These are phyloP conservation scores for Sporothrix brasiliensis DNA, from an alignment of 2,329 filamentous ascomycete species.

Conservation along the genomic window DNA sequence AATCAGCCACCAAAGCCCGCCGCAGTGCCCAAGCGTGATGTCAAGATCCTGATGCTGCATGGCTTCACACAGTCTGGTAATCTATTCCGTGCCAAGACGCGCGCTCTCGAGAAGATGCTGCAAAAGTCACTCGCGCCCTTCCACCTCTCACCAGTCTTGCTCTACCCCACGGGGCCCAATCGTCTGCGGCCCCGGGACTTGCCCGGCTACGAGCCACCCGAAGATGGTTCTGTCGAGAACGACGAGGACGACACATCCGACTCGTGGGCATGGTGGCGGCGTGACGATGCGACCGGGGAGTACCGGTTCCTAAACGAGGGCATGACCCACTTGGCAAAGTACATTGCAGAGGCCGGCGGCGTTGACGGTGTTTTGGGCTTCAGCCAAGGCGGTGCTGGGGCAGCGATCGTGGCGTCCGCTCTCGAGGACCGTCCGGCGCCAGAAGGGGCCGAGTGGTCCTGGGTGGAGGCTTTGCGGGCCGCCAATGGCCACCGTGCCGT, in stretches of 20 bases:
- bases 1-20: constrained; percentile 36
- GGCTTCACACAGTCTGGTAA: constrained; percentile 89
- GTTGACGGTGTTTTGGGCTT: constrained; percentile 82
- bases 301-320: constrained; percentile 74
- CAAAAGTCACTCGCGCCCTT: constrained; percentile 69
- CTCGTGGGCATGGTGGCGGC: constrained; percentile 81
- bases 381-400: constrained; percentile 74
- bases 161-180: constrained; percentile 71
- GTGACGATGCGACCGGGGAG: constrained; percentile 62
- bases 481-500: constrained; percentile 54
- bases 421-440: constrained; percentile 57
- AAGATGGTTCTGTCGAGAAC: constrained; percentile 38
- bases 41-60: constrained; percentile 78
- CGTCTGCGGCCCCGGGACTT: constrained; percentile 67
- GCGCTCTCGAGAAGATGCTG: constrained; percentile 80
- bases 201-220: constrained; percentile 60
- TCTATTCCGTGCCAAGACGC: constrained; percentile 84
- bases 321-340: constrained; percentile 62
- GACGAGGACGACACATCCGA: constrained; percentile 53
- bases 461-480: constrained; percentile 51
- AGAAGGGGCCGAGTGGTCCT: constrained; percentile 42
- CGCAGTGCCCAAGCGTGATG: constrained; percentile 50
- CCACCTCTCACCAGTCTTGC: constrained; percentile 56
- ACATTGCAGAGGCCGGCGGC: constrained; percentile 64
- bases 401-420: constrained; percentile 71